Base-by-base conservation (phyloP, 257 asterid species). In the Nicotiana tabacum region DNA sequence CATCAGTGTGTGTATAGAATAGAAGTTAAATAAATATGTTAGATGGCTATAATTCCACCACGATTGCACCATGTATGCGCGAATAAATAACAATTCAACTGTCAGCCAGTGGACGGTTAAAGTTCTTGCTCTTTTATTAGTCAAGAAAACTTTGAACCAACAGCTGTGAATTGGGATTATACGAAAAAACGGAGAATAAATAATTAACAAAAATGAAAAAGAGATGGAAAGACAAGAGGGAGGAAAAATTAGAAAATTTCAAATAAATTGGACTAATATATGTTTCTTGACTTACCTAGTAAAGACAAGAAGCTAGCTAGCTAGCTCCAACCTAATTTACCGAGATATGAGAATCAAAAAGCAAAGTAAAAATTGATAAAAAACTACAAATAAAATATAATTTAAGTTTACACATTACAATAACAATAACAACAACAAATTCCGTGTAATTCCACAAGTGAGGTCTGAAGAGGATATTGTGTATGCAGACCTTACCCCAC, bases 251-350 rank as follows among this genome's bases (percentile, higher is more conserved):
- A 37, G 43, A 37, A 37, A 37, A 37, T 5, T 37, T 37, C 43
- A 2, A 24, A 2, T 16, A 35, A 33, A 51, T 69, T 66, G 62
- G 86, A 84, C 83, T 82, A 78, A 83, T 82, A 80, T 77, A 1
- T 78, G 39, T 72, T 64, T 74, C 35, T 48, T 29, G 67, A 18
- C 66, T 66, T 12, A 7, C 81, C 66, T 51, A 18, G 80, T 82
- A 70, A 87, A 87, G 87, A 82, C 86, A 83, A 84, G 84, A 80
- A 82, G 60, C 80, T 86, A 69, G 86, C 79, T 87, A 68, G 86
- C 68, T 78, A 86, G 84, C 83, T 74, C 80, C 66, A 55, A 46
- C 83, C 78, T 58, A 13, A 83, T 83, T 85, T 81, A 84, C 77
- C 83, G 84, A 88, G 87, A 81, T 81, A 84, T 86, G 77, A 81